Percentiles rank a stretch among this genome's conserved stretches.
These are phyloP conservation scores for Bocquillonia castaneifolia DNA, from an alignment of 441 rosid species.

Conservation along the genomic window DNA sequence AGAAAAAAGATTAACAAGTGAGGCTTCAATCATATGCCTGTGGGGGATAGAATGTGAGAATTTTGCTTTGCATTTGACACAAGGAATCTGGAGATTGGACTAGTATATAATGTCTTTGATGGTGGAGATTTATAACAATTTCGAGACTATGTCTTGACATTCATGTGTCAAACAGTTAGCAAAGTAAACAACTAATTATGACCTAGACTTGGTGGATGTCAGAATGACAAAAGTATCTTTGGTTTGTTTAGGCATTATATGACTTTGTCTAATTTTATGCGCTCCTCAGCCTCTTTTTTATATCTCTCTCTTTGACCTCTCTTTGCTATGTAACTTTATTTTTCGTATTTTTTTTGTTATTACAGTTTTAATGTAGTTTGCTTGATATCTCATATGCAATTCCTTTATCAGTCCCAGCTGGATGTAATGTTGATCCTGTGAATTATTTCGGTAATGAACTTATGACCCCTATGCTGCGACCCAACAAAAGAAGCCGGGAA, in stretches of 20 bases:
- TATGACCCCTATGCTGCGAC: conserved; percentile 39
- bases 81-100: neutral
- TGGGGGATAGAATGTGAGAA: neutral
- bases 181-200: neutral
- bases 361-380: neutral
- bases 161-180: neutral
- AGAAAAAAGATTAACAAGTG: neutral
- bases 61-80: neutral
- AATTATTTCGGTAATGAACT: conserved; percentile 57
- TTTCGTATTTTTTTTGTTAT: neutral
- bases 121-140: neutral
- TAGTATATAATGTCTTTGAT: neutral
- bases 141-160: neutral
- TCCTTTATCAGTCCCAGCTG: conserved; percentile 47
- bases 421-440: conserved; percentile 51
- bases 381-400: conserved; percentile 11
- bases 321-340: neutral
- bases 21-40: neutral
- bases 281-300: too few relatives aligned
- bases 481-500: conserved; percentile 51
- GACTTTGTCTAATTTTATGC: too few relatives aligned
- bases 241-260: neutral
- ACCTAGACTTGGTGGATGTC: neutral
- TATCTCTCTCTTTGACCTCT: neutral
- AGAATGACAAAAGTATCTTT: neutral